phyloP scores from a whole-genome alignment of 768 basidiomycete species.

The Phylloporus scabripes region DNA sequence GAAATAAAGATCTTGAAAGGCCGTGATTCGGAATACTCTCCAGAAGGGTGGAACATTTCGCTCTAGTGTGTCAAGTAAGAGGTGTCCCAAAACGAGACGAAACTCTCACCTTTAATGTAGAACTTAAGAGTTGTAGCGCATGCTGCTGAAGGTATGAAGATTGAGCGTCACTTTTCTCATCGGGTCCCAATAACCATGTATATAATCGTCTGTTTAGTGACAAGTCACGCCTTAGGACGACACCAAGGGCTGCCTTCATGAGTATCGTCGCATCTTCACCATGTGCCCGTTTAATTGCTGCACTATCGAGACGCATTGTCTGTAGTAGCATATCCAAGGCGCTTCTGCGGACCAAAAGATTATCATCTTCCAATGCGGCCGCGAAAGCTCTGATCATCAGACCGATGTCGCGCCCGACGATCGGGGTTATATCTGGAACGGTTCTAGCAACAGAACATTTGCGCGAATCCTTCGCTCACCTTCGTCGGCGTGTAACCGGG shows the following conservation, averaged over 20 bases:
- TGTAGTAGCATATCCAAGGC: conserved; percentile 82
- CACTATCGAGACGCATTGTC: conserved; percentile 67
- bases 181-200: conserved; percentile 85
- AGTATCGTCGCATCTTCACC: conserved; percentile 73
- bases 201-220: conserved; percentile 91
- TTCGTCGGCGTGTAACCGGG: conserved; percentile 63
- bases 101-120: conserved; percentile 58
- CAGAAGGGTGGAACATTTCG: conserved; percentile 71
- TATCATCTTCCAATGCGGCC: conserved; percentile 88
- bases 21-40: conserved; percentile 70
- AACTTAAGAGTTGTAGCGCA: conserved; percentile 63
- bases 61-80: conserved; percentile 38
- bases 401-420: conserved; percentile 83
- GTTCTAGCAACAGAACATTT: conserved; percentile 4
- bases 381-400: conserved; percentile 93
- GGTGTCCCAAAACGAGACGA: background rate
- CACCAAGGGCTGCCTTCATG: conserved; percentile 79
- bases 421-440: conserved; percentile 51
- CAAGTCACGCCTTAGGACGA: conserved; percentile 88
- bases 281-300: conserved; percentile 62
- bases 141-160: conserved; percentile 62
- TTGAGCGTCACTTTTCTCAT: conserved; percentile 73
- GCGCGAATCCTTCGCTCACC: conserved; percentile 38
- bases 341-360: conserved; percentile 81
- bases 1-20: conserved; percentile 97